Percentiles rank a stretch among this genome's conserved stretches.
phyloP scores from a whole-genome alignment of 805 yeast species.

The Myxozyma vanderwaltii region DNA sequence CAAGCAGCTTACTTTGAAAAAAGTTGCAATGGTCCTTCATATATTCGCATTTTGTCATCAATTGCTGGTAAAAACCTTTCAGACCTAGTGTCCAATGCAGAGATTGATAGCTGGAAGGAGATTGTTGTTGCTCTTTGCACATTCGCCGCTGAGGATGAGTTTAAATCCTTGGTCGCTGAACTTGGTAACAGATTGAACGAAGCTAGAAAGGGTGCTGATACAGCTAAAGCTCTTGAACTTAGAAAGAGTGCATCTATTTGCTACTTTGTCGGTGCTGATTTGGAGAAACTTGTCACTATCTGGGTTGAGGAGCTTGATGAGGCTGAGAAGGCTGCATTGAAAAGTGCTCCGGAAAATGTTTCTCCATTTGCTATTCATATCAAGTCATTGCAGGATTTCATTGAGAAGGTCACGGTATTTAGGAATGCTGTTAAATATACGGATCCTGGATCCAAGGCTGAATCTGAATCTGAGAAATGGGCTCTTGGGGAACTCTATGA shows the following conservation, averaged over 20 bases:
- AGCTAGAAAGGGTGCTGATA: constrained; percentile 36
- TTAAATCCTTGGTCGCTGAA: constrained; percentile 56
- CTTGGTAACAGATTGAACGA: constrained; percentile 77
- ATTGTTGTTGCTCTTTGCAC: constrained; percentile 71
- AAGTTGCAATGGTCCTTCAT: constrained; percentile 53
- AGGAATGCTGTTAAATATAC: constrained; percentile 49
- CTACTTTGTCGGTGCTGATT: constrained; percentile 77
- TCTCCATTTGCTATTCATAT: constrained; percentile 83
- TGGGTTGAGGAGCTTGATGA: constrained; percentile 78
- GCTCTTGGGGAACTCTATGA: constrained; percentile 55
- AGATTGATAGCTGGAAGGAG: constrained; percentile 79
- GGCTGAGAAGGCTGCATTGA: constrained; percentile 44
- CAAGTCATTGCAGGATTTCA: constrained; percentile 75
- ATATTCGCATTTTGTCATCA: constrained; percentile 74
- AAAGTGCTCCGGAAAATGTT: constrained; percentile 35
- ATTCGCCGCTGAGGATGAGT: constrained; percentile 51
- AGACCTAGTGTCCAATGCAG: constrained; percentile 78
- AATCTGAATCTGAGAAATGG: constrained; percentile 39
- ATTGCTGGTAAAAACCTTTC: constrained; percentile 54
- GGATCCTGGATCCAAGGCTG: constrained; percentile 30
- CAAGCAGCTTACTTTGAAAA: constrained; percentile 69
- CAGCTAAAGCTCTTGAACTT: constrained; percentile 40
- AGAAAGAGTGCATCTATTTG: constrained; percentile 77
- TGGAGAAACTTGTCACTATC: constrained; percentile 73
- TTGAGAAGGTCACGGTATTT: constrained; percentile 80